Evolutionary conservation across 352 stramenopile genomes (phyloP), one percentile per base, ranked within the genome.

Genomic region (Hyaloperonospora arabidopsidis): DNA sequence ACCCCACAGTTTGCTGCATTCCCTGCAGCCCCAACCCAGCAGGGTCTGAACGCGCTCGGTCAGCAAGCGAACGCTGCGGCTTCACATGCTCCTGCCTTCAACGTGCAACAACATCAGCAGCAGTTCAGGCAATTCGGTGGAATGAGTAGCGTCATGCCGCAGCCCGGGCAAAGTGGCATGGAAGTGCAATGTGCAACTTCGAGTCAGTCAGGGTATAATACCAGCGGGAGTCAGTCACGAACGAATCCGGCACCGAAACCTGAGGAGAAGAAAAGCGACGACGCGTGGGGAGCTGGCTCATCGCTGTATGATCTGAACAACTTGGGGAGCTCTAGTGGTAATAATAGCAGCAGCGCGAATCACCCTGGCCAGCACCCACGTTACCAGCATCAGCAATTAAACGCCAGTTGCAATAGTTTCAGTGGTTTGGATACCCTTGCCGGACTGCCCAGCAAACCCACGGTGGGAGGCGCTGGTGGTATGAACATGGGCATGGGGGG

Each of bases 241-340:
- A 68, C 61, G 22, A 74, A 59, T 34, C 63, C 59, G n/a, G 60
- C 49, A 19, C 47, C 64, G 10, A 62, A 62, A 22, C 52, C 51
- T n/a, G 61, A 65, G 44, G 68, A 86, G n/a, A 76, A 69, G 38
- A 72, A 77, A 54, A 74, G 72, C 25, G 87, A 80, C 46, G 81
- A 92, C 44, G 81, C 81, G 3, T 92, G 81, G 81, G 81, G 81
- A 44, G 81, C 81, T 61, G 81, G 81, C 8, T 92, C 81, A 0
- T 84, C 72, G 43, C 59, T 92, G 13, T 86, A 89, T 14, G 68
- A 92, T 52, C 63, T 92, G n/a, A 88, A 73, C 60, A 92, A 92
- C 55, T 57, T 92, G 43, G 67, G 57, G 22, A 61, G 55, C 13
- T 74, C 71, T 54, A 54, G 49, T 4, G 34, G 57, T n/a, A 68